Percentiles rank a stretch among this genome's conserved stretches.
phyloP scores from a whole-genome alignment of 2,329 filamentous ascomycete genomes.

The Phyllosticta citribraziliensis region DNA sequence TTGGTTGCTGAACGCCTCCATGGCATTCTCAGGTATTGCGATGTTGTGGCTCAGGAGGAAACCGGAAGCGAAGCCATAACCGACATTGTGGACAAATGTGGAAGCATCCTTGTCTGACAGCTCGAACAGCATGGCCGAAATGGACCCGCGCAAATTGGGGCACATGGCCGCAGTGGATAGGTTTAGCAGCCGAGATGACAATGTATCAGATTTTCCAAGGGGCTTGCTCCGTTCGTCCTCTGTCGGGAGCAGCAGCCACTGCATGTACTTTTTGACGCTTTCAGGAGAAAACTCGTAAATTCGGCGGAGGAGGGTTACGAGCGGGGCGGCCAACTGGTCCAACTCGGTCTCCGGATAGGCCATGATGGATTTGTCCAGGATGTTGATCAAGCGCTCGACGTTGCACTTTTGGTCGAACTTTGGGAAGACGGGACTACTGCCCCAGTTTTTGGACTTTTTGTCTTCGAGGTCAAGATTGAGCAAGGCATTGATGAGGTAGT shows the following conservation, averaged over 20 bases:
- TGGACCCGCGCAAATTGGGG: constrained; percentile 61
- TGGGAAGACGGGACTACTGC: constrained; percentile 53
- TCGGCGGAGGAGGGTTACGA: constrained; percentile 63
- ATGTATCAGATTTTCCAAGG: constrained; percentile 62
- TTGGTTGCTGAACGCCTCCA: constrained; percentile 41
- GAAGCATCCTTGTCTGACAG: constrained; percentile 71
- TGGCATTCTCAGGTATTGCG: constrained; percentile 57
- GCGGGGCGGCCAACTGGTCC: constrained; percentile 59
- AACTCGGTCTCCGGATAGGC: constrained; percentile 59
- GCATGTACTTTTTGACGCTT: constrained; percentile 52
- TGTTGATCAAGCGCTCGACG: constrained; percentile 54
- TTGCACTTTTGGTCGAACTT: constrained; percentile 49
- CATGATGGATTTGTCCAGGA: constrained; percentile 58
- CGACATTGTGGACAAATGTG: constrained; percentile 80
- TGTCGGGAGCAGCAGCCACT: constrained; percentile 61
- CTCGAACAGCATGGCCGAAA: constrained; percentile 75
- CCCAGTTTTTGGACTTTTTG: constrained; percentile 31
- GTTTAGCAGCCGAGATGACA: constrained; percentile 67
- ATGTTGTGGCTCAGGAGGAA: constrained; percentile 82
- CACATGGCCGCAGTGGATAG: constrained; percentile 66
- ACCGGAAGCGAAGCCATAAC: constrained; percentile 87
- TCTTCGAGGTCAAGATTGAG: constrained; percentile 64
- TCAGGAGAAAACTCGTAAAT: constrained; percentile 62
- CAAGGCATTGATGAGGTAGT: constrained; percentile 67
- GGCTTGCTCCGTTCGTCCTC: constrained; percentile 66